These are phyloP conservation scores for Hemisphaericaspora xylofermentans DNA, from an alignment of 1,139 yeast genomes.

Conservation along the genomic window DNA sequence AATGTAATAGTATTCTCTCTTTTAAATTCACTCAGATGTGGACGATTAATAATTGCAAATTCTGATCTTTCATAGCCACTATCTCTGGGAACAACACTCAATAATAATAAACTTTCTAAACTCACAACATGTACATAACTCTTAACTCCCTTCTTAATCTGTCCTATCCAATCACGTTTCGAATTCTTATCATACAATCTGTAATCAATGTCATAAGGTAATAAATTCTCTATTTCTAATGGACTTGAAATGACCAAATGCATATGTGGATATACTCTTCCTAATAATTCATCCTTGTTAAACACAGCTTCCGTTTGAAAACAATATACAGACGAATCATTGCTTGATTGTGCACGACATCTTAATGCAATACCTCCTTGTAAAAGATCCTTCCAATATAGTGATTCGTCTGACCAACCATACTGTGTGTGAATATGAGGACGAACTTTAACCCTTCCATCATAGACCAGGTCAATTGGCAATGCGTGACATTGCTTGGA, in stretches of 20 bases:
- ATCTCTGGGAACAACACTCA: conserved; percentile 68
- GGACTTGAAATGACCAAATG: conserved; percentile 80
- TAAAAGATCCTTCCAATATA: conserved; percentile 67
- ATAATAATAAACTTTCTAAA: conserved; percentile 63
- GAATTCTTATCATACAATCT: conserved; percentile 75
- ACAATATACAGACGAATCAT: conserved; percentile 51
- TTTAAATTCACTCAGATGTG: conserved; percentile 51
- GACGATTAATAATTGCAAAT: conserved; percentile 76
- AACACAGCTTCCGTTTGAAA: conserved; percentile 74
- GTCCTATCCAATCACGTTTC: conserved; percentile 68
- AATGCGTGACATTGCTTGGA: conserved; percentile 62
- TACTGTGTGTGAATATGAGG: conserved; percentile 58
- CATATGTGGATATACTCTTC: conserved; percentile 83
- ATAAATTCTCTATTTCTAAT: conserved; percentile 74
- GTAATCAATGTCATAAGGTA: conserved; percentile 81
- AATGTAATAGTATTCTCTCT: conserved; percentile 54
- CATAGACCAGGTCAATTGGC: conserved; percentile 71
- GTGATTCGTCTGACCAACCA: conserved; percentile 62
- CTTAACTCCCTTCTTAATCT: conserved; percentile 60
- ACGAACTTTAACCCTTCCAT: conserved; percentile 54
- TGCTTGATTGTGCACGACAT: conserved; percentile 48
- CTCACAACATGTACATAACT: conserved; percentile 81
- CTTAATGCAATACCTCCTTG: conserved; percentile 54
- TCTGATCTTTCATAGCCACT: conserved; percentile 71
- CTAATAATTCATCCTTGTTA: conserved; percentile 64